Evolutionary conservation across 164 flowering plant species (phyloP).

Genomic region (Annona squamosa): DNA sequence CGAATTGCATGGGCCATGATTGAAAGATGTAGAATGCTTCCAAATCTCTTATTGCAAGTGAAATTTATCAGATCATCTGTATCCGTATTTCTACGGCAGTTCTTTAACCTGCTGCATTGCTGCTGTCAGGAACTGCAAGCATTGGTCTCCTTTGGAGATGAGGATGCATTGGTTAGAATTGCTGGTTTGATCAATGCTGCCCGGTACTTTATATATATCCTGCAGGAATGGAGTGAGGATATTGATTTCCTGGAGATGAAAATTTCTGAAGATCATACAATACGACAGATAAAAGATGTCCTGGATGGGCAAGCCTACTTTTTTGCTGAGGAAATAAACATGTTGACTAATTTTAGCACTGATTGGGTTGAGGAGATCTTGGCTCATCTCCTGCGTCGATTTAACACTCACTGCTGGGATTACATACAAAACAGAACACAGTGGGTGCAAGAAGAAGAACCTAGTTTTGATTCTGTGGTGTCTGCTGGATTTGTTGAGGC

Average conservation of each 20-base stretch:
- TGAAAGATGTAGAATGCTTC: constrained; percentile 42
- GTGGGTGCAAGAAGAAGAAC: constrained; percentile 16
- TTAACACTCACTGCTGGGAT: constrained; percentile 29
- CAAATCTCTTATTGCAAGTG: constrained; percentile 18
- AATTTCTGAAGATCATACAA: constrained; percentile 24
- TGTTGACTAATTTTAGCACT: constrained; percentile 38
- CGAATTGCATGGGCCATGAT: constrained; percentile 39
- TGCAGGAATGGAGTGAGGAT: constrained; percentile 59
- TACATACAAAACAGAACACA: constrained; percentile 25
- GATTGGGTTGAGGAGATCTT: constrained; percentile 51
- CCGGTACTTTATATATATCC: constrained; percentile 36
- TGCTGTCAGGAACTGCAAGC: constrained; percentile 27
- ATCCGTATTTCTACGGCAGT: constrained; percentile 35
- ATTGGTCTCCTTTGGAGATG: constrained; percentile 11
- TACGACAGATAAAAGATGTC: neutral
- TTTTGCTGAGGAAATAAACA: constrained; percentile 43
- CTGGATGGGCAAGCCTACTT: constrained; percentile 21
- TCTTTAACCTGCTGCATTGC: constrained; percentile 30
- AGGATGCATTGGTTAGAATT: constrained; percentile 21
- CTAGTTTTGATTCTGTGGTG: constrained; percentile 10
- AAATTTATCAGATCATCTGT: constrained; percentile 47
- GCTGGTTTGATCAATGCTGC: constrained; percentile 50
- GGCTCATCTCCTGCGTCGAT: constrained; percentile 34
- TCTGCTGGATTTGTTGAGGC: constrained; percentile 38
- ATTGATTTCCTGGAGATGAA: constrained; percentile 49